Percentiles rank a stretch among this genome's conserved stretches.
Conservation (phyloP, 2,329 filamentous ascomycete genomes). For the Cryphonectria naterciae region DNA sequence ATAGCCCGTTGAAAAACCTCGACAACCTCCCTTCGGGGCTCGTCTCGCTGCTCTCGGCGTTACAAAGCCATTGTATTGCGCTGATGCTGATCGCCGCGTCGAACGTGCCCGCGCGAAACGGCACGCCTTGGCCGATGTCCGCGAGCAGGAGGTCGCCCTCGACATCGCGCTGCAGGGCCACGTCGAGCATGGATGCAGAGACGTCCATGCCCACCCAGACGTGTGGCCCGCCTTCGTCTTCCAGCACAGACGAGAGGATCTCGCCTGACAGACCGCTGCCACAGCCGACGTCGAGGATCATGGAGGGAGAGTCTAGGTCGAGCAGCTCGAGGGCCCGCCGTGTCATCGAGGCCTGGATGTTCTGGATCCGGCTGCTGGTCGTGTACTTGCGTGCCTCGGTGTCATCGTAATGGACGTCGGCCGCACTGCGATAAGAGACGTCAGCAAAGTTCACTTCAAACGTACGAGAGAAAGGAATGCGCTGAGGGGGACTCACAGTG, state of each 20-base stretch:
- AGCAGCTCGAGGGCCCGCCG: constrained; percentile 90
- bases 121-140: constrained; percentile 93
- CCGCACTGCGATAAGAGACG: constrained; percentile 62
- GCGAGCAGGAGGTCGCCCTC: constrained; percentile 93
- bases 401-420: constrained; percentile 98
- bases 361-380: constrained; percentile 91
- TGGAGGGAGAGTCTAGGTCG: constrained; percentile 74
- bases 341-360: constrained; percentile 95
- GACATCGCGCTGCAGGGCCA: constrained; percentile 87
- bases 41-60: constrained; percentile 87
- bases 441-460: constrained; percentile 31
- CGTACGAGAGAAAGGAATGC: constrained; percentile 17
- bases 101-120: constrained; percentile 89
- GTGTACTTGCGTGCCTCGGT: constrained; percentile 96
- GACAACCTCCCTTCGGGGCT: constrained; percentile 76
- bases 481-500: constrained; percentile 63
- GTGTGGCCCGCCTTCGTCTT: constrained; percentile 80
- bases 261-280: constrained; percentile 93
- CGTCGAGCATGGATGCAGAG: constrained; percentile 92
- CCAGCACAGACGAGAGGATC: constrained; percentile 76
- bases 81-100: constrained; percentile 94
- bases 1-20: constrained; percentile 91
- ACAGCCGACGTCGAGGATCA: constrained; percentile 96
- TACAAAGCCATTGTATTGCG: constrained; percentile 98
- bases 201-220: constrained; percentile 98